Base-by-base conservation (phyloP, 2,329 filamentous ascomycete genomes). In the Aspergillus intermedius region DNA sequence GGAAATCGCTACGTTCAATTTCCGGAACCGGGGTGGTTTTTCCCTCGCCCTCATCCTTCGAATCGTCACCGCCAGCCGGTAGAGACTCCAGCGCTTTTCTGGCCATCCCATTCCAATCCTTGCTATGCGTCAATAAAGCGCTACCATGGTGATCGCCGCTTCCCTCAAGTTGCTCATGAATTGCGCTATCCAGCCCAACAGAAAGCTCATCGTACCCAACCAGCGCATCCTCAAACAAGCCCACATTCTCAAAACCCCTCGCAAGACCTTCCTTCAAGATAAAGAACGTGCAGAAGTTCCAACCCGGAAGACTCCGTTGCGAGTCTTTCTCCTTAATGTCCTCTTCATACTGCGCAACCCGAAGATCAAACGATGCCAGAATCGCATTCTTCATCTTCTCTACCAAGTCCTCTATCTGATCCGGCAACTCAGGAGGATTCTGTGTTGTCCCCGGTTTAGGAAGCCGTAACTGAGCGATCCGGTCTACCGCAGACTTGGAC, bases 241-340 rank as follows among this genome's bases (percentile, higher is more conserved):
- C 94, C 3, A 97, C 91, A 63, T 88, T 97, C 67, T 98, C 94
- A 57, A 98, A 95, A 0, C 91, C 94, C 56, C 88, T 81, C 1
- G 93, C 91, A 32, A 98, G 74, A 0, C 93, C 93, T 67, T 98
- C 93, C 63, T 98, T 98, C 7, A 98, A 77, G 13, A 98, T 91
- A 66, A 98, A 98, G 66, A 98, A 98, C 0, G 93, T 98, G 69
- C 93, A 97, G 65, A 98, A 98, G 63, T 98, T 98, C 93, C 93
- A 98, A 0, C 93, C 93, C 0, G 93, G 93, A 15, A 98, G 72
- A 30, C 77, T 84, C 42, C 91, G 80, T 66, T 97, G 91, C 0
- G 85, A 81, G 59, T 97, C 91, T 62, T 91, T 93, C 67, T 96
- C 93, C 54, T 88, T 87, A 57, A 98, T 95, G 58, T 98, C 93